Base-by-base conservation (phyloP, 192 early-diverging fungal species). In the Piromyces sp. region DNA sequence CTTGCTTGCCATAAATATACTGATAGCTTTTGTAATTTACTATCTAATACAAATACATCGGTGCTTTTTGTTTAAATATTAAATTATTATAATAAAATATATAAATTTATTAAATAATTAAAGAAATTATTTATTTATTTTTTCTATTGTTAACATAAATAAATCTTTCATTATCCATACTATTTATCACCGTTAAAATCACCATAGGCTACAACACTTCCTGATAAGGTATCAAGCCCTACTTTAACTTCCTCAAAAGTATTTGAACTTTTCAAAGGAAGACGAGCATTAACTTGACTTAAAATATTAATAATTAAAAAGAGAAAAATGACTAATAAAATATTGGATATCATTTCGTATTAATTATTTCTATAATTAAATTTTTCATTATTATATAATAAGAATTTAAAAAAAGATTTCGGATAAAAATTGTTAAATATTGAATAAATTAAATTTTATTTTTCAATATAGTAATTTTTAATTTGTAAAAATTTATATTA, bases 161-260 rank as follows among this genome's bases (percentile, higher is more conserved):
- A n/a, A n/a, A n/a, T n/a, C n/a, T n/a, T n/a, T n/a, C 9, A 83
- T 30, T 13, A 26, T 30, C 37, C 84, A 82, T 87, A 93, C 87
- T 87, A 91, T 85, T 94, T 95, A 85, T 94, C 94, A 19, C 89
- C 90, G 86, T 95, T 93, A 31, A 95, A 94, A 85, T 96, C 95
- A 12, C 90, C 95, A 88, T 95, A 95, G 5, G 94, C 95, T 30
- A 91, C 91, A 15, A 95, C 91, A 13, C 92, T 91, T 29, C 94
- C 95, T 30, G 90, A 87, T 38, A 95, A 83, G 29, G 87, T 84
- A 37, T 88, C 87, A 1, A 96, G 86, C 30, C 91, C 92, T 31
- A 93, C 86, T 79, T 87, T 51, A 2, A 51, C 42, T 22, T 51
- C 42, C 6, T 51, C 42, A 51, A 51, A 51, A 22, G 42, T 51